Evolutionary conservation across 495 filamentous ascomycete species (phyloP).

Genomic region (Jackrogersella multiformis): DNA sequence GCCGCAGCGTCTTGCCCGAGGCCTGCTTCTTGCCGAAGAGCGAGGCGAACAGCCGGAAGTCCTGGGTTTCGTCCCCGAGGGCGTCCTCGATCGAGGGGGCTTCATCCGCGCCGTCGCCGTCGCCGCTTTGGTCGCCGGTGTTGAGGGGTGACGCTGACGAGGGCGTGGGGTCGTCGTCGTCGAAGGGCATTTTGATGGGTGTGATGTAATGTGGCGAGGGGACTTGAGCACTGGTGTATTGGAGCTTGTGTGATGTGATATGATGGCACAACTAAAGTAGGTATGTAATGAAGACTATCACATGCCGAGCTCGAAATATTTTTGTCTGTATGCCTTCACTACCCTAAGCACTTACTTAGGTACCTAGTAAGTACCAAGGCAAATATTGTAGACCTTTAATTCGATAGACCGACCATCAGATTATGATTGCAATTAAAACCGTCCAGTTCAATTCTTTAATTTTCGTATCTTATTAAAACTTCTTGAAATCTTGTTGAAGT

Average conservation of each 20-base stretch:
- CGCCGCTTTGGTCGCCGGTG: constrained; percentile 13
- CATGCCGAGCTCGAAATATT: constrained; percentile 4
- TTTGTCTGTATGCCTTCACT: neutral
- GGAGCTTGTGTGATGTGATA: neutral
- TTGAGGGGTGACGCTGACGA: constrained; percentile 21
- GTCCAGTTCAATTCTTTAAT: no score
- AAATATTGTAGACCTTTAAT: no score
- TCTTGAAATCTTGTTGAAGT: no score
- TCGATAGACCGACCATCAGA: no score
- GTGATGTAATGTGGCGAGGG: neutral
- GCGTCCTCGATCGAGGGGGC: constrained; percentile 50
- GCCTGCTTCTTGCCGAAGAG: constrained; percentile 58
- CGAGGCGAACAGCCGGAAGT: constrained; percentile 79
- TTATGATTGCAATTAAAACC: no score
- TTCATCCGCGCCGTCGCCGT: constrained; percentile 36
- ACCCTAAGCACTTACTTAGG: neutral
- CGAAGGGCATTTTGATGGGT: constrained; percentile 48
- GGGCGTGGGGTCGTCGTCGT: constrained; percentile 55
- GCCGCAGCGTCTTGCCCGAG: constrained; percentile 56
- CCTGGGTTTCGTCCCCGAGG: constrained; percentile 83
- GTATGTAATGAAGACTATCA: constrained; percentile 7
- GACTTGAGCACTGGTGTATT: neutral
- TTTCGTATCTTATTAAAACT: no score
- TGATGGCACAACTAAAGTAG: neutral
- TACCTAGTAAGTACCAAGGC: no score